Percentiles rank a stretch among this genome's conserved stretches.
phyloP scores from a whole-genome alignment of 768 basidiomycete genomes.

The Mycena kentingensis region DNA sequence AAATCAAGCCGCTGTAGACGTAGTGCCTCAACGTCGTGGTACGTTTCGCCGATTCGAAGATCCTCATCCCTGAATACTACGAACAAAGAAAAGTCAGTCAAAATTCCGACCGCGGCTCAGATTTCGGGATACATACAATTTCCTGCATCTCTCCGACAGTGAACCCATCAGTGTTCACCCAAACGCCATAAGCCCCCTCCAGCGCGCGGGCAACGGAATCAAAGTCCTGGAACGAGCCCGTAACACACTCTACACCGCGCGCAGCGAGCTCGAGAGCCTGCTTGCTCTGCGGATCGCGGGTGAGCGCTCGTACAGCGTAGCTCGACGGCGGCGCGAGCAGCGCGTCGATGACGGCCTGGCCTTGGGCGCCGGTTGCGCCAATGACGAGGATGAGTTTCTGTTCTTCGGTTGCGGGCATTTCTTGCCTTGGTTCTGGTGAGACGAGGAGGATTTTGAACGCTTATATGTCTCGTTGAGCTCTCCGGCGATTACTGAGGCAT shows the following conservation, averaged over 20 bases:
- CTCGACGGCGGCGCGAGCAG: slow-evolving; percentile 42
- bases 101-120: too few species aligned
- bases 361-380: slow-evolving; percentile 49
- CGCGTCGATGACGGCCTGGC: slow-evolving; percentile 38
- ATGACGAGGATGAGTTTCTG: slow-evolving; percentile 45
- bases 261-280: slow-evolving; percentile 36
- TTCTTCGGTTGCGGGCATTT: background rate
- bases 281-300: slow-evolving; percentile 34
- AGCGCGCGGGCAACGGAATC: slow-evolving; percentile 31
- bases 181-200: slow-evolving; percentile 42
- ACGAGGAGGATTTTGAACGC: too few species aligned
- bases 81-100: too few species aligned
- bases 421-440: too few species aligned
- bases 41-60: slow-evolving; percentile 43
- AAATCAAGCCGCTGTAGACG: slow-evolving; percentile 46
- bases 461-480: too few species aligned
- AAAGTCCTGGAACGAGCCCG: slow-evolving; percentile 42
- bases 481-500: too few species aligned
- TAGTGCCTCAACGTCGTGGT: slow-evolving; percentile 37
- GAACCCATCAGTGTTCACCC: slow-evolving; percentile 43
- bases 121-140: slow-evolving; percentile 25
- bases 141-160: slow-evolving; percentile 44
- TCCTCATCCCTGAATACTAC: slow-evolving; percentile 39
- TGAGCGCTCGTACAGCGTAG: slow-evolving; percentile 43
- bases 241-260: slow-evolving; percentile 38